Conservation (phyloP, 1,139 yeast species). For the Yamadazyma blattariae region DNA sequence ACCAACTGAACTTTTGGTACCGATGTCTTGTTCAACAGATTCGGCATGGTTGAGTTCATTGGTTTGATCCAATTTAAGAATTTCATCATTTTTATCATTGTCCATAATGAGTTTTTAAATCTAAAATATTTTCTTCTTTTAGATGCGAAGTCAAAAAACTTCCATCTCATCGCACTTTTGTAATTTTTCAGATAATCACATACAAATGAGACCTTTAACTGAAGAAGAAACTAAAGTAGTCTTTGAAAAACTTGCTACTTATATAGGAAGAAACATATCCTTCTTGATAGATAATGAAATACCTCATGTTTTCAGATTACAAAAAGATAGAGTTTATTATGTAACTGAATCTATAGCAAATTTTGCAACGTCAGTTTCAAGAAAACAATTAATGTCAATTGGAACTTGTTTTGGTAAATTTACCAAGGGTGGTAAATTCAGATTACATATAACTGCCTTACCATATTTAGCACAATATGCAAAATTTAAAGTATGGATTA, state of each 20-base stretch:
- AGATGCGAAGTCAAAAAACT: slow-evolving; percentile 1
- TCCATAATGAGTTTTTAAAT: slow-evolving; percentile 3
- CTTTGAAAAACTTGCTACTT: slow-evolving; percentile 93
- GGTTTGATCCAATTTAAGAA: not conserved
- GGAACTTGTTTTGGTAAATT: slow-evolving; percentile 95
- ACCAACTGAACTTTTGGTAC: too few relatives aligned
- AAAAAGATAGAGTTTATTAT: slow-evolving; percentile 94
- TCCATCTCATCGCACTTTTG: slow-evolving; percentile 6
- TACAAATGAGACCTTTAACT: slow-evolving; percentile 83
- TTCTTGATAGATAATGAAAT: slow-evolving; percentile 84
- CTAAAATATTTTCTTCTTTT: too few relatives aligned
- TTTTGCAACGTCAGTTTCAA: slow-evolving; percentile 84
- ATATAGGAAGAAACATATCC: slow-evolving; percentile 92
- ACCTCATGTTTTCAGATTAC: slow-evolving; percentile 93
- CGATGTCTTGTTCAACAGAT: not conserved
- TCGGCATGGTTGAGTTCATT: too few relatives aligned
- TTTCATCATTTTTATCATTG: slow-evolving; percentile 1
- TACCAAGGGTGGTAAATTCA: slow-evolving; percentile 95
- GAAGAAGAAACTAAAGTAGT: slow-evolving; percentile 97
- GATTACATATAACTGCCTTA: slow-evolving; percentile 90
- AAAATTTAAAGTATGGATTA: slow-evolving; percentile 93
- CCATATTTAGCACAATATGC: slow-evolving; percentile 83
- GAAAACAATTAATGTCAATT: slow-evolving; percentile 85
- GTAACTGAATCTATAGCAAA: slow-evolving; percentile 81
- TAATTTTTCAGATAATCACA: not conserved